These are phyloP conservation scores for Colletotrichum sp. DNA, from an alignment of 2,329 filamentous ascomycete species.

Conservation along the genomic window DNA sequence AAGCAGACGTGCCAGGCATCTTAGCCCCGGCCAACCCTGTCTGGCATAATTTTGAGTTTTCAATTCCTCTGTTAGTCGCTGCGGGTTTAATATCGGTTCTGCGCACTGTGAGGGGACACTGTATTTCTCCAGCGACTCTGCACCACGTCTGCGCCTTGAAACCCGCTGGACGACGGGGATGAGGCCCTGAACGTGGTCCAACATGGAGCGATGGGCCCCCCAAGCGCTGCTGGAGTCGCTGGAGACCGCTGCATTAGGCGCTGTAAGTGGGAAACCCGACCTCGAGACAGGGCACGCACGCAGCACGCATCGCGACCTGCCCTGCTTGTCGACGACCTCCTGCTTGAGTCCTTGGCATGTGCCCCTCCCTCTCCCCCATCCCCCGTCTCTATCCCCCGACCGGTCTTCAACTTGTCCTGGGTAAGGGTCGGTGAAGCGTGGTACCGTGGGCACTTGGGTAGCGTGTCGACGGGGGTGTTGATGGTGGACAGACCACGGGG, in stretches of 20 bases:
- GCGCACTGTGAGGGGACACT: not conserved
- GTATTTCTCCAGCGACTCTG: not conserved
- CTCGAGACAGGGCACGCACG: not conserved
- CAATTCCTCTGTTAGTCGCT: not conserved
- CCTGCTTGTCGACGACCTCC: not conserved
- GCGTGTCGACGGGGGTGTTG: not conserved
- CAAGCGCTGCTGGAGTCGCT: constrained; percentile 5
- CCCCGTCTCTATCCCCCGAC: not conserved
- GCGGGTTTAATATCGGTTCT: not conserved
- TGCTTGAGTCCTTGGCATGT: not conserved
- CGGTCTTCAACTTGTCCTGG: not conserved
- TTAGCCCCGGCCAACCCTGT: constrained; percentile 6
- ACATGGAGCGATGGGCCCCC: not conserved
- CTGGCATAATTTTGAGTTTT: constrained; percentile 19
- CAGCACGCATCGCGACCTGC: not conserved
- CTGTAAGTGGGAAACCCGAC: not conserved
- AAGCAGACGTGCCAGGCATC: not conserved
- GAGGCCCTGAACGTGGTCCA: not conserved
- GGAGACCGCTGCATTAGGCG: not conserved
- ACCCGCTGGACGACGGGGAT: not conserved
- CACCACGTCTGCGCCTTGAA: not conserved
- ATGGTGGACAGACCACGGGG: not conserved
- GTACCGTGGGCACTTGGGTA: not conserved
- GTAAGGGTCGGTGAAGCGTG: not conserved
- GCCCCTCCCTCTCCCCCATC: not conserved